Percentiles rank a stretch among this genome's conserved stretches.
Conservation (phyloP, 345 rosid species). For the Bruguiera parviflora region DNA sequence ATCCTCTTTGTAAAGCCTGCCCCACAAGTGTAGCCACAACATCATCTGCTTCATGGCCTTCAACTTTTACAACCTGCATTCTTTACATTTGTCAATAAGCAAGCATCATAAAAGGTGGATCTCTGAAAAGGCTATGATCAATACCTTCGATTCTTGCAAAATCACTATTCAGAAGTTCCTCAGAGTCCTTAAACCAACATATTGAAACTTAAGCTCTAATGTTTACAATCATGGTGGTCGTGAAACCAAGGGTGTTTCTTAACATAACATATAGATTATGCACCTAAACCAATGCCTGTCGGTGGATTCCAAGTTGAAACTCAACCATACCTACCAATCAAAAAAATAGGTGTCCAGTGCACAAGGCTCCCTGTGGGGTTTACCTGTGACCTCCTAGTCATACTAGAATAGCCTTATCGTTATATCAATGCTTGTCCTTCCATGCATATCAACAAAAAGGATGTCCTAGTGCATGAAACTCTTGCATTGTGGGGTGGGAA, state of each 20-base stretch:
- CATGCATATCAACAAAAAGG: too few relatives aligned
- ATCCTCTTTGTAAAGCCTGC: constrained; percentile 66
- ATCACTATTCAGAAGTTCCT: too few relatives aligned
- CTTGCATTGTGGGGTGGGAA: too few relatives aligned
- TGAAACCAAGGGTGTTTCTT: too few relatives aligned
- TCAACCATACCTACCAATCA: not conserved
- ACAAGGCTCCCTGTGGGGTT: too few relatives aligned
- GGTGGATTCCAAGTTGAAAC: not conserved
- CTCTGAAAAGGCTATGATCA: not conserved
- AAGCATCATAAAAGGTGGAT: constrained; percentile 1
- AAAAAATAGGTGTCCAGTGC: too few relatives aligned
- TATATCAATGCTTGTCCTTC: too few relatives aligned
- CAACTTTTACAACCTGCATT: constrained; percentile 61
- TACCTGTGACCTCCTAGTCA: too few relatives aligned
- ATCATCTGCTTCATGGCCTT: constrained; percentile 91
- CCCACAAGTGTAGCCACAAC: constrained; percentile 74
- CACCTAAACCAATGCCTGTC: not conserved
- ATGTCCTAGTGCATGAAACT: too few relatives aligned
- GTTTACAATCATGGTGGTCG: not conserved
- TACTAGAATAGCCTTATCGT: too few relatives aligned
- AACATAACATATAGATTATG: too few relatives aligned
- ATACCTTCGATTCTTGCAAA: not conserved
- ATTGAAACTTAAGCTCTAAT: not conserved
- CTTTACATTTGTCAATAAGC: constrained; percentile 12
- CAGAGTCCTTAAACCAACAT: too few relatives aligned